Evolutionary conservation across 2,329 filamentous ascomycete species (phyloP), one percentile per base, ranked within the genome.

Genomic region (Macrophomina tecta): DNA sequence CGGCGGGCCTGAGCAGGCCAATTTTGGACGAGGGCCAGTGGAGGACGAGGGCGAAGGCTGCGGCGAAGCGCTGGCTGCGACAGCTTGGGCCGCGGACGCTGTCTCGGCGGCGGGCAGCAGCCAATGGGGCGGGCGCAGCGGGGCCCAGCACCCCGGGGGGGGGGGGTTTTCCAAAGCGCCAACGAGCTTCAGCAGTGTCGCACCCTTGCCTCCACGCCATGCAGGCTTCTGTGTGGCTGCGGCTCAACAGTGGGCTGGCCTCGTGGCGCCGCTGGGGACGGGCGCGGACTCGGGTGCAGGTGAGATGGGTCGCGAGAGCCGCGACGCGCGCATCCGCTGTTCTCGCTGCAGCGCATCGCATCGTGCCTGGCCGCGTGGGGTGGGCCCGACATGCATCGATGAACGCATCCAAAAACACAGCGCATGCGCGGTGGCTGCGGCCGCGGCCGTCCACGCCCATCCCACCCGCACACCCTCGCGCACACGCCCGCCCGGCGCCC

Each of bases 151-250:
- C 55, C n/a, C n/a, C n/a, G n/a, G n/a, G n/a, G n/a, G n/a, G n/a
- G n/a, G n/a, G n/a, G n/a, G n/a, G n/a, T n/a, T n/a, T n/a, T n/a
- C 32, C 28, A 32, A 11, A 36, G 45, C 58, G 58, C 58, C 58
- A 49, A 49, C 58, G 45, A 62, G 58, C 58, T 62, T 62, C 58
- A 62, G 58, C 58, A 38, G 40, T 62, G 58, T 62, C 58, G 58
- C 58, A 62, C 28, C 58, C 58, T 28, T 62, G 58, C 58, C 7
- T 23, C 38, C 28, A 16, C 38, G 36, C 55, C n/a, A 45, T 58
- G 55, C 55, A 46, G 12, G n/a, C 23, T 38, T 34, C 55, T 58
- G 55, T 23, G 55, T 58, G 55, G 55, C 55, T 45, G 58, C 58
- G 58, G 58, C 58, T 62, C 58, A 62, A 32, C 58, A 45, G 49